Conservation (phyloP, 1,284 basidiomycete species). For the Lignosus rhinocerotis region DNA sequence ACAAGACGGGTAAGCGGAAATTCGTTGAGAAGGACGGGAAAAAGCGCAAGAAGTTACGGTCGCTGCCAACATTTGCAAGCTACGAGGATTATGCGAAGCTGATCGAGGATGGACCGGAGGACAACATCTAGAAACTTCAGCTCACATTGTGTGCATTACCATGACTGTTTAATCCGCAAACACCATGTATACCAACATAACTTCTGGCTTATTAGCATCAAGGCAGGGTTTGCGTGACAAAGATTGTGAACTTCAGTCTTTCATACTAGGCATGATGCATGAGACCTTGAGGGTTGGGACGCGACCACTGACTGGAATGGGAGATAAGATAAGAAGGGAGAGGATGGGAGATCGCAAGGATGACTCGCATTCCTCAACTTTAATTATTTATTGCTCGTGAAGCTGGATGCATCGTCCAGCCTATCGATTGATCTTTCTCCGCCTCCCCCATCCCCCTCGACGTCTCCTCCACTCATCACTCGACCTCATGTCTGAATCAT, state of each 20-base stretch:
- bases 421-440: constrained; percentile 22
- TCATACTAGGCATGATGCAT: too few relatives aligned
- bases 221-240: too few relatives aligned
- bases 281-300: too few relatives aligned
- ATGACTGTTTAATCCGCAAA: too few relatives aligned
- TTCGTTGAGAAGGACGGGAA: constrained; percentile 43
- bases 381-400: constrained; percentile 14
- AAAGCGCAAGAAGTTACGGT: constrained; percentile 72
- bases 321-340: not conserved
- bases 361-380: constrained; percentile 13
- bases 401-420: constrained; percentile 21
- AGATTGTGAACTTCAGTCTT: too few relatives aligned
- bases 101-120: constrained; percentile 84
- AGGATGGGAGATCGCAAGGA: not conserved
- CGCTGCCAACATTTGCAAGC: constrained; percentile 86
- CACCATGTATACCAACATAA: too few relatives aligned
- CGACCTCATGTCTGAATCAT: constrained; percentile 28
- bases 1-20: constrained; percentile 49
- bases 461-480: constrained; percentile 10
- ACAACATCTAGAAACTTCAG: constrained; percentile 50
- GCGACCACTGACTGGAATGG: too few relatives aligned
- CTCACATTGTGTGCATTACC: not conserved
- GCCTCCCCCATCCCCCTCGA: constrained; percentile 11
- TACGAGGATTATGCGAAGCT: constrained; percentile 95
- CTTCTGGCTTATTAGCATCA: too few relatives aligned